These are phyloP conservation scores for Amoebophrya sp. DNA, from an alignment of 169 alveolate genomes.

Conservation along the genomic window DNA sequence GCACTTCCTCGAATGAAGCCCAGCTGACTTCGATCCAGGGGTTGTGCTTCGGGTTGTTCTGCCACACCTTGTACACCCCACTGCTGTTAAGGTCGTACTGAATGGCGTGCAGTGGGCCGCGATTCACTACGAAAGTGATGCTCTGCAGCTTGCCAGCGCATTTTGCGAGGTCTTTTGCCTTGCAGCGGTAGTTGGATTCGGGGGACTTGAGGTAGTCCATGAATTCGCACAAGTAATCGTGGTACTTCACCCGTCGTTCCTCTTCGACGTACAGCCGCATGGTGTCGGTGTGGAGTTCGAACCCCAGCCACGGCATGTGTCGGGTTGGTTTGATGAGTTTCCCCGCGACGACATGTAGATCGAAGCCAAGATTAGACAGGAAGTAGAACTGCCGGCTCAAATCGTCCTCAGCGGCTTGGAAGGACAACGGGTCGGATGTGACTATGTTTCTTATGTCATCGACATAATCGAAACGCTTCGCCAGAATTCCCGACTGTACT, in stretches of 20 bases:
- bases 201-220: background rate
- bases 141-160: background rate
- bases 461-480: background rate
- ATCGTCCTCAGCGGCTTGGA: background rate
- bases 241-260: background rate
- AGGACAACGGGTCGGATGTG: background rate
- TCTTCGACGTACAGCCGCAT: background rate
- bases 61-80: background rate
- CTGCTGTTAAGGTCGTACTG: background rate
- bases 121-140: background rate
- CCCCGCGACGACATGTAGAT: background rate
- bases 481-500: too few relatives aligned
- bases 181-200: background rate
- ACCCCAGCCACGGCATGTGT: background rate
- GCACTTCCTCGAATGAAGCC: background rate
- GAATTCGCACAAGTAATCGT: background rate
- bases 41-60: background rate
- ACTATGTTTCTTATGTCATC: background rate
- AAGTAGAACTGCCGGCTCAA: background rate
- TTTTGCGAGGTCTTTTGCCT: background rate
- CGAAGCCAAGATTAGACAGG: background rate
- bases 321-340: background rate
- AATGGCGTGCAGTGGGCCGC: background rate
- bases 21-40: background rate
- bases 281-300: background rate